phyloP scores from a whole-genome alignment of 306 rosid species.

The Hippophae gyantsensis region DNA sequence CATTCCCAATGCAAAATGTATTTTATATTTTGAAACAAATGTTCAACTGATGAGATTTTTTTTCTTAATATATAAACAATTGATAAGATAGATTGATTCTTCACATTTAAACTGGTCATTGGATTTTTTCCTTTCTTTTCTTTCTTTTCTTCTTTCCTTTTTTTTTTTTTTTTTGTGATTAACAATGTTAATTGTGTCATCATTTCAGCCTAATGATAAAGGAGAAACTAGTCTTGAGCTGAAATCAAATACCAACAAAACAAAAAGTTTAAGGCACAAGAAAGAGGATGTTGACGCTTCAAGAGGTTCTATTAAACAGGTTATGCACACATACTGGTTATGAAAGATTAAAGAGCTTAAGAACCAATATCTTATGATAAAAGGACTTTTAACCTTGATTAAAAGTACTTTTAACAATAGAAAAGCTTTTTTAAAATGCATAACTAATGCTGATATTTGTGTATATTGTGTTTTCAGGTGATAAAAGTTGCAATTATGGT shows the following conservation, averaged over 20 bases:
- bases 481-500: slow-evolving; percentile 57
- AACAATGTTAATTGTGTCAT: slow-evolving; percentile 8
- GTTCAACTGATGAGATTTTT: too few species aligned
- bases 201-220: slow-evolving; percentile 26
- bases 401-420: too few species aligned
- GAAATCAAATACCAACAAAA: slow-evolving; percentile 21
- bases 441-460: not conserved
- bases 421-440: not conserved
- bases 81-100: too few species aligned
- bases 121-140: too few species aligned
- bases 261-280: slow-evolving; percentile 22
- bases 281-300: slow-evolving; percentile 36
- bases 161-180: not conserved
- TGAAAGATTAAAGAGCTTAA: too few species aligned
- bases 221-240: slow-evolving; percentile 16
- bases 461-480: slow-evolving; percentile 31
- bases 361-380: too few species aligned
- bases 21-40: too few species aligned
- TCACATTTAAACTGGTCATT: too few species aligned
- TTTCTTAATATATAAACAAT: too few species aligned
- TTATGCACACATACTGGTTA: slow-evolving; percentile 12
- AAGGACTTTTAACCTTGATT: too few species aligned
- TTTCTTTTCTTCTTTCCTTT: too few species aligned
- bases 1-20: too few species aligned
- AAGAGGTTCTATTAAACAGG: slow-evolving; percentile 54